Conservation (phyloP, 2,329 filamentous ascomycete genomes). For the Colletotrichum orbiculare region DNA sequence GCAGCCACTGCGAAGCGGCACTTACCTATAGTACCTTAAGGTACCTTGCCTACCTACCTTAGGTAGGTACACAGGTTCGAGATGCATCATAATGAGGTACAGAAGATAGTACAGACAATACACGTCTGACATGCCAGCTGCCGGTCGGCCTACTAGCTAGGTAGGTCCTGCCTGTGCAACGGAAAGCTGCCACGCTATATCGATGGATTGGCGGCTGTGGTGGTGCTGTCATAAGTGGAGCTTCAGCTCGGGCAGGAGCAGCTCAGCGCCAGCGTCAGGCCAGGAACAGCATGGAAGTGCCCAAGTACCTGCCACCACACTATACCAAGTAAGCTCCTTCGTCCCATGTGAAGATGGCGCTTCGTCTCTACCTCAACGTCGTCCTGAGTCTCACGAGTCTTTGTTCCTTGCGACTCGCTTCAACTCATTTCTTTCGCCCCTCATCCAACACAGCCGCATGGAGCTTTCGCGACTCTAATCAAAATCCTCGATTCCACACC, state of each 20-base stretch:
- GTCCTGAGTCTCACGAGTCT: no score
- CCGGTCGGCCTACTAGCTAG: no score
- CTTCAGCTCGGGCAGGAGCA: slow-evolving; percentile 29
- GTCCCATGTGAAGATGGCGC: slow-evolving; percentile 30
- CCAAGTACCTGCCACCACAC: no score
- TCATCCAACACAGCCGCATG: slow-evolving; percentile 15
- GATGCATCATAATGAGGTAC: no score
- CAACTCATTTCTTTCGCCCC: slow-evolving; percentile 1
- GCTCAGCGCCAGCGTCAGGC: background rate
- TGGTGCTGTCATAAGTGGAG: slow-evolving; percentile 34
- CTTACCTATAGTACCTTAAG: no score
- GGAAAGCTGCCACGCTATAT: slow-evolving; percentile 11
- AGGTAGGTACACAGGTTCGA: no score
- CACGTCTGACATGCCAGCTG: no score
- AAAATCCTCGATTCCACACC: background rate
- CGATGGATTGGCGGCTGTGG: slow-evolving; percentile 5
- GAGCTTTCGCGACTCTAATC: slow-evolving; percentile 17
- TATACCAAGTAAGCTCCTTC: slow-evolving; percentile 10
- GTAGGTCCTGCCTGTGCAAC: background rate
- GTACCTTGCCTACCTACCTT: no score
- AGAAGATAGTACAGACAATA: no score
- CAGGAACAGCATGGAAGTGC: no score
- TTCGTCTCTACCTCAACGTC: slow-evolving; percentile 7
- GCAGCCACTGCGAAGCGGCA: no score
- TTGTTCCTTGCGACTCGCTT: slow-evolving; percentile 14